These are phyloP conservation scores for Anthostomella pinea DNA, from an alignment of 2,329 filamentous ascomycete genomes.

Conservation along the genomic window DNA sequence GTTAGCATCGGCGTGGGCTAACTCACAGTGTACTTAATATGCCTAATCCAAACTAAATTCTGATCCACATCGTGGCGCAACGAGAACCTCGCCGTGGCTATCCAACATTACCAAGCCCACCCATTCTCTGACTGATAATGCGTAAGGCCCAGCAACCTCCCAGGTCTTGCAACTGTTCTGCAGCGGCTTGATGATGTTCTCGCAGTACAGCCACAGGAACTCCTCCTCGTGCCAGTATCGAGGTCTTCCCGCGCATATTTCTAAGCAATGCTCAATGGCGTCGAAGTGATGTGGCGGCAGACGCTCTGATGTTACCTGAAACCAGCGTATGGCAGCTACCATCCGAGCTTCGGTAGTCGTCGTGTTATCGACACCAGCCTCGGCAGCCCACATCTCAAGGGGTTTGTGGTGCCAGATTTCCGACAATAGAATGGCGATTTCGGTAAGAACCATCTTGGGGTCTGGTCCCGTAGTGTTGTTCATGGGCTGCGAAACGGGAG, in stretches of 20 bases:
- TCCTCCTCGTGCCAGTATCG: constrained; percentile 2
- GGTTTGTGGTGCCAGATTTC: constrained; percentile 25
- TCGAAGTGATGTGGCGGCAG: background rate
- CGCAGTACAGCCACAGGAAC: constrained; percentile 2
- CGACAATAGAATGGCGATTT: constrained; percentile 25
- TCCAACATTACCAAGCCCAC: too few species aligned
- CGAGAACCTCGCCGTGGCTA: too few species aligned
- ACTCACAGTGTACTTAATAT: too few species aligned
- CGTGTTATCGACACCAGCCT: background rate
- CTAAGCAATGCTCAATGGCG: constrained; percentile 1
- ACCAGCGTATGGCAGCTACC: constrained; percentile 1
- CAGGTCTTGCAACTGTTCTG: background rate
- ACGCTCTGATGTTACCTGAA: background rate
- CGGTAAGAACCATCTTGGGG: constrained; percentile 17
- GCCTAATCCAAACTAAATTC: too few species aligned
- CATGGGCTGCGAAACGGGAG: background rate
- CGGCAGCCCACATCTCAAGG: constrained; percentile 9
- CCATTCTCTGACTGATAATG: too few species aligned
- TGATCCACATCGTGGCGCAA: too few species aligned
- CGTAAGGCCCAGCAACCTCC: background rate
- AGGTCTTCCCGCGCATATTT: constrained; percentile 1
- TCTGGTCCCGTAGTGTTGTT: constrained; percentile 1
- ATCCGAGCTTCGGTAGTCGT: background rate
- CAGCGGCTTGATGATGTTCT: constrained; percentile 6
- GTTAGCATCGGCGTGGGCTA: too few species aligned